Evolutionary conservation across 176 grass and related monocot genomes (phyloP).

Genomic region (Carex parvula): DNA sequence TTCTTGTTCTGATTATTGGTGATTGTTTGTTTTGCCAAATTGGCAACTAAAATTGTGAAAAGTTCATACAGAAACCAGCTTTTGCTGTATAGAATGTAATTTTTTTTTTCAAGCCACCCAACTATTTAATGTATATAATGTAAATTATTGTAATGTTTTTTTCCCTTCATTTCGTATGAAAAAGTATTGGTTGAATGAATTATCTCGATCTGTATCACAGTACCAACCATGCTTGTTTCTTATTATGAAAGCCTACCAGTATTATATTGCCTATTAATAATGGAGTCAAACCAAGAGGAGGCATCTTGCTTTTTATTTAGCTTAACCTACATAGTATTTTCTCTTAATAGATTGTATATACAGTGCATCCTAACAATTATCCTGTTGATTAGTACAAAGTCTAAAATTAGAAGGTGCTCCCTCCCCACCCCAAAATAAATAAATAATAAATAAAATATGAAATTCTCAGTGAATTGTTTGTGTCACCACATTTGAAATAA

Average conservation of each 20-base stretch:
- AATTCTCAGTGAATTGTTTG: slow-evolving; percentile 9
- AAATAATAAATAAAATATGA: background rate
- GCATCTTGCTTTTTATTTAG: background rate
- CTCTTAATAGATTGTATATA: background rate
- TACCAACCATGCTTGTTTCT: background rate
- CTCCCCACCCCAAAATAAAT: background rate
- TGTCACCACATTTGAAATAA: background rate
- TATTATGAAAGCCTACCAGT: background rate
- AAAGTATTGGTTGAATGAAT: background rate
- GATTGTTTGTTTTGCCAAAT: background rate
- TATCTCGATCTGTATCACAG: background rate
- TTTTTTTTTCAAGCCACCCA: too few species aligned
- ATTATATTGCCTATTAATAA: background rate
- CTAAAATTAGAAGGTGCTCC: background rate
- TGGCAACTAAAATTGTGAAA: background rate
- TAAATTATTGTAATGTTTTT: background rate
- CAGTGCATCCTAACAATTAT: background rate
- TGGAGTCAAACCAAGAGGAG: background rate
- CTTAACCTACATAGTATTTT: background rate
- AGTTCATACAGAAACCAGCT: background rate
- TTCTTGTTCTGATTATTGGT: slow-evolving; percentile 42
- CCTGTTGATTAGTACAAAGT: background rate
- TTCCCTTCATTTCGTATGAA: background rate
- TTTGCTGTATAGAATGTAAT: background rate
- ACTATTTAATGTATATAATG: background rate